Evolutionary conservation across 1,284 basidiomycete genomes (phyloP).

Genomic region (Trametes polyzona): DNA sequence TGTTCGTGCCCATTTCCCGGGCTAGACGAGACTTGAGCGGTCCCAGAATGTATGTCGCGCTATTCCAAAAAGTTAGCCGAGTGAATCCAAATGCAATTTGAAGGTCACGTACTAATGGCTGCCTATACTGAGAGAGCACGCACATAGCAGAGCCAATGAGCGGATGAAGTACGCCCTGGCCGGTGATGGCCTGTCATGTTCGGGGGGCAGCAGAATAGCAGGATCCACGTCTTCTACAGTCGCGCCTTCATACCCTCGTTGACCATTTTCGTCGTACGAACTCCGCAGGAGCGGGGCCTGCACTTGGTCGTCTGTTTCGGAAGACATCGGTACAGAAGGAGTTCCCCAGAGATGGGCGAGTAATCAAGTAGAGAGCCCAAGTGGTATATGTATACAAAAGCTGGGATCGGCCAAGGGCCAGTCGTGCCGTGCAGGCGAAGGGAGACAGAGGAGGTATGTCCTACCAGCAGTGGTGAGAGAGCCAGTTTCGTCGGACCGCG

Average conservation of each 20-base stretch:
- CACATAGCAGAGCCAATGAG: slow-evolving; percentile 67
- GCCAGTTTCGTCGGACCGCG: slow-evolving; percentile 3
- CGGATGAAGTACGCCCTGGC: slow-evolving; percentile 53
- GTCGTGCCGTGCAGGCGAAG: no score
- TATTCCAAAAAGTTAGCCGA: slow-evolving; percentile 31
- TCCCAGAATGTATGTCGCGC: slow-evolving; percentile 72
- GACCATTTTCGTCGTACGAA: slow-evolving; percentile 5
- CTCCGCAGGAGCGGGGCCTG: slow-evolving; percentile 4
- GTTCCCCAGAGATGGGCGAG: not conserved
- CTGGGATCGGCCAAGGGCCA: no score
- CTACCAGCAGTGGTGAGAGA: slow-evolving; percentile 1
- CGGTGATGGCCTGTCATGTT: slow-evolving; percentile 22
- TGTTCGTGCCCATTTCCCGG: slow-evolving; percentile 74
- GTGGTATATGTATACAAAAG: no score
- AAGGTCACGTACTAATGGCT: slow-evolving; percentile 66
- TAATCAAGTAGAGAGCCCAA: not conserved
- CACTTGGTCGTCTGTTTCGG: slow-evolving; percentile 4
- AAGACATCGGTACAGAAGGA: slow-evolving; percentile 11
- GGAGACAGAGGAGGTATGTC: no score
- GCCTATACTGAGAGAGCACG: slow-evolving; percentile 75
- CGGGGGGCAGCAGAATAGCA: slow-evolving; percentile 22
- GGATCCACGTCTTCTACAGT: slow-evolving; percentile 24
- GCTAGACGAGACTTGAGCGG: slow-evolving; percentile 76
- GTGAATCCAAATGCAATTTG: not conserved
- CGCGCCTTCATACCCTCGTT: slow-evolving; percentile 8